These are phyloP conservation scores for Tinospora cordifolia DNA, from an alignment of 164 flowering plant genomes.

Conservation along the genomic window DNA sequence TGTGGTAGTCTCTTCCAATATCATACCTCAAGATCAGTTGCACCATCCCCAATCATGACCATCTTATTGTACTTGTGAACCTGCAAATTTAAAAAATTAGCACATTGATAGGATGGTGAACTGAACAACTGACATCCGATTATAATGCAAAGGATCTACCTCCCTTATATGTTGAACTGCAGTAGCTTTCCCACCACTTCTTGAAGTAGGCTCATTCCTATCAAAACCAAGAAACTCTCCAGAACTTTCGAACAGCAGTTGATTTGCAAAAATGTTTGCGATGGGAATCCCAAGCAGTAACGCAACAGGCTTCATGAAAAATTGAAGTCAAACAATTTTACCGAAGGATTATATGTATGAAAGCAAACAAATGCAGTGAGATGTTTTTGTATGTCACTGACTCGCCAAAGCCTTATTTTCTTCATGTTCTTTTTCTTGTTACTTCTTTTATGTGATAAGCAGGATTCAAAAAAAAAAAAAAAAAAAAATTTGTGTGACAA, in stretches of 20 bases:
- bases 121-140: neutral
- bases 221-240: conserved; percentile 89
- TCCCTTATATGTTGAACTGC: conserved; percentile 75
- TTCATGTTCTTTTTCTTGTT: too few relatives aligned
- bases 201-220: conserved; percentile 77
- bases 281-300: conserved; percentile 68
- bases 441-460: too few relatives aligned
- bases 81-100: conserved; percentile 34
- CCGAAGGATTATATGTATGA: neutral
- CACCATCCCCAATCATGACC: conserved; percentile 99
- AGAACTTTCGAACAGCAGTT: conserved; percentile 58
- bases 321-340: neutral
- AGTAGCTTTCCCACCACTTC: conserved; percentile 94
- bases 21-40: conserved; percentile 92
- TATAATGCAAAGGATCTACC: conserved; percentile 34
- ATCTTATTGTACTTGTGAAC: conserved; percentile 57
- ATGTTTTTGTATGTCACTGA: neutral
- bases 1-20: neutral
- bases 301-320: conserved; percentile 71
- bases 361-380: neutral
- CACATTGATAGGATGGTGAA: neutral
- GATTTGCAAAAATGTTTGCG: conserved; percentile 83
- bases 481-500: too few relatives aligned
- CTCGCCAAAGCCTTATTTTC: neutral
- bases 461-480: too few relatives aligned